phyloP scores from a whole-genome alignment of 2,329 filamentous ascomycete species.

The Pseudogymnoascus pannorum region DNA sequence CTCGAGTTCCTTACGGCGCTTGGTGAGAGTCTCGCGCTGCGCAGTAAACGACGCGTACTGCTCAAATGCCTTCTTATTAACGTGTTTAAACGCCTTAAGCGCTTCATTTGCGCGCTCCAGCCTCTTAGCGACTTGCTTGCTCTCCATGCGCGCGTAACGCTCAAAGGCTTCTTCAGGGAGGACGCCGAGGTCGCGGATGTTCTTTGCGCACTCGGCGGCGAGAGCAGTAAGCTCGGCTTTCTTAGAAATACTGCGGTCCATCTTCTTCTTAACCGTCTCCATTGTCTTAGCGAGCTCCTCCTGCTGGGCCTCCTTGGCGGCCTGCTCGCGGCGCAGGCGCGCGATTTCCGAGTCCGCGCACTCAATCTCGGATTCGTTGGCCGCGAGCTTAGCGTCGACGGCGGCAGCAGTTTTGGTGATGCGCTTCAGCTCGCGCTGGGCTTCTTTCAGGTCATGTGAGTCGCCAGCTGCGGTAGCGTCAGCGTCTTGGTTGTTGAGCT shows the following conservation, averaged over 20 bases:
- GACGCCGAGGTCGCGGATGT: constrained; percentile 87
- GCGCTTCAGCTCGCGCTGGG: constrained; percentile 73
- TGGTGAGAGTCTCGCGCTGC: constrained; percentile 79
- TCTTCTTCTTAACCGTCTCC: constrained; percentile 76
- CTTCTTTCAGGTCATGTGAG: constrained; percentile 64
- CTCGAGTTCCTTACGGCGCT: constrained; percentile 80
- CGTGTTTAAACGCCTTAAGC: constrained; percentile 92
- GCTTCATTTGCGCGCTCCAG: constrained; percentile 88
- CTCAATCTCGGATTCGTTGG: constrained; percentile 70
- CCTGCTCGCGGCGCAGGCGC: constrained; percentile 38
- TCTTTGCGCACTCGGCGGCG: constrained; percentile 73
- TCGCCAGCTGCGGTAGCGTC: constrained; percentile 58
- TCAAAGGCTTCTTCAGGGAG: constrained; percentile 90
- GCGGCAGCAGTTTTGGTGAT: constrained; percentile 60
- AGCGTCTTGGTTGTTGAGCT: constrained; percentile 69
- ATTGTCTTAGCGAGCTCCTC: constrained; percentile 72
- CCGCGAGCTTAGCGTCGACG: constrained; percentile 60
- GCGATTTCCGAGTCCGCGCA: constrained; percentile 34
- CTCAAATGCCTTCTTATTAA: constrained; percentile 99
- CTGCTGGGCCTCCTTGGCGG: constrained; percentile 62
- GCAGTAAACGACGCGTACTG: constrained; percentile 97
- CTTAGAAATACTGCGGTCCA: constrained; percentile 88
- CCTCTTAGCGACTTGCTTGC: constrained; percentile 63
- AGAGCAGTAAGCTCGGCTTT: constrained; percentile 73
- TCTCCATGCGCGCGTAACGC: constrained; percentile 78